These are phyloP conservation scores for Beta vulgaris DNA, from an alignment of 148 eudicot genomes.

Conservation along the genomic window DNA sequence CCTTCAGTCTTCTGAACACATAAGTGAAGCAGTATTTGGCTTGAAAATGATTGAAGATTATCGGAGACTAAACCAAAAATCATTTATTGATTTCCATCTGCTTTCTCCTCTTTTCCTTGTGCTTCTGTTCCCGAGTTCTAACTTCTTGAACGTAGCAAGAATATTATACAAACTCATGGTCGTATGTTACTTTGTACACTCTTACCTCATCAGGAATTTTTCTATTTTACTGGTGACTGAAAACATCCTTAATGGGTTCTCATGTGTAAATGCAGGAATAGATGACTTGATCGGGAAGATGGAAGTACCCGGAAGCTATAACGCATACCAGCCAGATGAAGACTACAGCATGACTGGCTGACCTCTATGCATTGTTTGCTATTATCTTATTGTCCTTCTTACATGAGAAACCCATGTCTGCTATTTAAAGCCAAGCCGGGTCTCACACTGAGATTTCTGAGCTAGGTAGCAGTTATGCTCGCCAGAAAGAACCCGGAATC, in stretches of 20 bases:
- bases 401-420: slow-evolving; percentile 12
- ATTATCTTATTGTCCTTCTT: slow-evolving; percentile 5
- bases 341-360: slow-evolving; percentile 63
- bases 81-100: not conserved
- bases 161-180: not conserved
- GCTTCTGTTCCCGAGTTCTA: not conserved
- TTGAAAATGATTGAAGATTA: not conserved
- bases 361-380: slow-evolving; percentile 5
- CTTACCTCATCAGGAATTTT: not conserved
- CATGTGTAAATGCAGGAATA: slow-evolving; percentile 45
- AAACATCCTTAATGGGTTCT: not conserved
- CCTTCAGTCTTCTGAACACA: not conserved
- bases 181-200: not conserved
- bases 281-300: slow-evolving; percentile 66
- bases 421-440: slow-evolving; percentile 39
- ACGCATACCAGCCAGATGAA: slow-evolving; percentile 45
- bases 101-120: not conserved
- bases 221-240: not conserved
- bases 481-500: slow-evolving; percentile 5
- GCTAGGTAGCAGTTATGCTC: slow-evolving; percentile 32
- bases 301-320: slow-evolving; percentile 56
- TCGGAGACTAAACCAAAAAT: not conserved
- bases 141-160: not conserved
- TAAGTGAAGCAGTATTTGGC: not conserved
- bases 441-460: slow-evolving; percentile 35